These are phyloP conservation scores for Chenopodium album DNA, from an alignment of 148 eudicot species.

Conservation along the genomic window DNA sequence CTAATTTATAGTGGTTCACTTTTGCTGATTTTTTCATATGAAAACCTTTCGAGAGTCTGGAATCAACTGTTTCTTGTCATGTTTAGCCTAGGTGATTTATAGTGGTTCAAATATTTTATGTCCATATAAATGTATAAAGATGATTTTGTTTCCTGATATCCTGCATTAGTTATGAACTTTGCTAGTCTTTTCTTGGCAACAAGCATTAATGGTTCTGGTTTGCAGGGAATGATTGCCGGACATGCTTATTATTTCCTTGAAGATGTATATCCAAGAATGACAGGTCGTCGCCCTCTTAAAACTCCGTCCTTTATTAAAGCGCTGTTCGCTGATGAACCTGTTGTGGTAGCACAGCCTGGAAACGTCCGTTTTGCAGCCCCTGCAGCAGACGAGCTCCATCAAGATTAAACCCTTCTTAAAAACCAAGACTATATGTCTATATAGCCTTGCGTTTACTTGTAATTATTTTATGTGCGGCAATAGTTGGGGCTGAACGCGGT, in stretches of 20 bases:
- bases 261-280: constrained; percentile 92
- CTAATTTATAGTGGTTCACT: not conserved
- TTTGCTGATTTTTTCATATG: not conserved
- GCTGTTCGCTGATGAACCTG: constrained; percentile 86
- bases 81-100: no score
- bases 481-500: constrained; percentile 13
- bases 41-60: not conserved
- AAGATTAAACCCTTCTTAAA: constrained; percentile 25
- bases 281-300: constrained; percentile 82
- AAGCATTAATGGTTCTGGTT: not conserved
- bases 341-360: constrained; percentile 73
- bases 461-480: constrained; percentile 19
- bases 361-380: constrained; percentile 77
- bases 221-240: constrained; percentile 97
- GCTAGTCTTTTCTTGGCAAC: not conserved
- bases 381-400: constrained; percentile 37
- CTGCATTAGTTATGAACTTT: not conserved
- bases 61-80: no score
- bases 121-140: no score
- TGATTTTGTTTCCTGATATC: not conserved
- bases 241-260: constrained; percentile 95
- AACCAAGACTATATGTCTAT: constrained; percentile 21
- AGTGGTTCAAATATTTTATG: no score
- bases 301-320: constrained; percentile 75
- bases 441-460: constrained; percentile 30